phyloP scores from a whole-genome alignment of 2,329 filamentous ascomycete genomes.

The Fusarium sacchari region DNA sequence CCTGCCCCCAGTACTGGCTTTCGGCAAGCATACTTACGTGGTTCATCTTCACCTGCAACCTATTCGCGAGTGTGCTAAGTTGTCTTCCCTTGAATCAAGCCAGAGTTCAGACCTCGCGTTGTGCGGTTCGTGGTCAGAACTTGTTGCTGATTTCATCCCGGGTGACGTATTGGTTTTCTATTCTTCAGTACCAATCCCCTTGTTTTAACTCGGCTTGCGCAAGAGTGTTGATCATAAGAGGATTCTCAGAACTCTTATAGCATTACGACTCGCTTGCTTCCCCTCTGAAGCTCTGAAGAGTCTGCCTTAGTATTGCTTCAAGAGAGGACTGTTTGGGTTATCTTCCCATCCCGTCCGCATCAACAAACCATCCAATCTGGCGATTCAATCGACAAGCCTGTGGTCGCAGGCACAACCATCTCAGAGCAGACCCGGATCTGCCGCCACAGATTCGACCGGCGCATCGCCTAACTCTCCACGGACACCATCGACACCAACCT shows the following conservation, averaged over 20 bases:
- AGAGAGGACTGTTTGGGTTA: conserved; percentile 50
- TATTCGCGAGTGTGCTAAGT: conserved; percentile 29
- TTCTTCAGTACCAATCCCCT: conserved; percentile 18
- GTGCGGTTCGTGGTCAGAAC: conserved; percentile 18
- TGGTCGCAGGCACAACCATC: conserved; percentile 49
- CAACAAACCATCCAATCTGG: conserved; percentile 46
- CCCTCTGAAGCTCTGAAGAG: conserved; percentile 3
- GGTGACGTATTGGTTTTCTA: conserved; percentile 22
- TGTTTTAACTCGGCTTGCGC: conserved; percentile 9
- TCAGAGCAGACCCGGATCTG: conserved; percentile 47
- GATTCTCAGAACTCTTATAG: not conserved
- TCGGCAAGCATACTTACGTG: conserved; percentile 31
- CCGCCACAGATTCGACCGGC: conserved; percentile 47
- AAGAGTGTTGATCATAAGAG: conserved; percentile 8
- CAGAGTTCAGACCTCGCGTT: conserved; percentile 21
- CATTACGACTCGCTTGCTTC: conserved; percentile 3
- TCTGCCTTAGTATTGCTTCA: conserved; percentile 15
- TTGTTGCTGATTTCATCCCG: conserved; percentile 31
- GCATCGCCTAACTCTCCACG: conserved; percentile 49
- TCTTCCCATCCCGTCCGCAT: conserved; percentile 47
- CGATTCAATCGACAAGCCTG: conserved; percentile 47
- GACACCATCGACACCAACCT: conserved; percentile 50
- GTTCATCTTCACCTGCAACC: conserved; percentile 32
- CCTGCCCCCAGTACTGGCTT: conserved; percentile 32
- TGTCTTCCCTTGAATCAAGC: conserved; percentile 8